Evolutionary conservation across 768 basidiomycete species (phyloP), one percentile per base, ranked within the genome.

Genomic region (Suillus variegatus): DNA sequence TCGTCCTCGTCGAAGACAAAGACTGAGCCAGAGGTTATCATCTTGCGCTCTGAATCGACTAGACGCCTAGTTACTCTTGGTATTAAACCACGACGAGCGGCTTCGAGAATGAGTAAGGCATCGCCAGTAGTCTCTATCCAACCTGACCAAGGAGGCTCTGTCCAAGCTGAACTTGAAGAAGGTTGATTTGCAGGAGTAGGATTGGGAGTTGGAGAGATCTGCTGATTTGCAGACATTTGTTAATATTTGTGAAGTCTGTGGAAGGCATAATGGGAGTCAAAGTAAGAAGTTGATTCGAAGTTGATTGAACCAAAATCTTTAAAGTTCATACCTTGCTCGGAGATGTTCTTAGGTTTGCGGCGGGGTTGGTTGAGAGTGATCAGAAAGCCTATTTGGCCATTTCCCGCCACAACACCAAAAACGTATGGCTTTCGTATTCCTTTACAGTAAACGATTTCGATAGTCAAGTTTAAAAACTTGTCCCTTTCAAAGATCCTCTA

Each of bases 1-100:
- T 97, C 95, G 72, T 94, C 91, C 81, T 97, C 96, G 77, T 99
- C 94, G 73, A 97, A 99, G 69, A 97, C 96, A 72, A 98, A 99
- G 13, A 99, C 94, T 8, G 92, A 92, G 64, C 96, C 96, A 7
- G 90, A 92, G 20, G 89, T 89, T 75, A 99, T 95, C 90, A 97
- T 93, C 73, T 88, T 90, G 64, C 94, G 86, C 77, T 99, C 96
- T 40, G 92, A 85, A 75, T 97, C 96, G 67, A 95, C 93, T 60
- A 99, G 86, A 47, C 96, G 88, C 49, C 96, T 87, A 41, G 95
- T 96, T 28, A 99, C 93, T 64, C 94, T 85, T 10, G 95, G 95
- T 44, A 97, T 95, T 71, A 95, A 85, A 32, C 95, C 95, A 40
- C 92, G 84, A 58, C 92, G 85, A 46, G 95, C 95, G 8, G 95